These are phyloP conservation scores for Monosporascus sp. DNA, from an alignment of 2,329 filamentous ascomycete species.

Conservation along the genomic window DNA sequence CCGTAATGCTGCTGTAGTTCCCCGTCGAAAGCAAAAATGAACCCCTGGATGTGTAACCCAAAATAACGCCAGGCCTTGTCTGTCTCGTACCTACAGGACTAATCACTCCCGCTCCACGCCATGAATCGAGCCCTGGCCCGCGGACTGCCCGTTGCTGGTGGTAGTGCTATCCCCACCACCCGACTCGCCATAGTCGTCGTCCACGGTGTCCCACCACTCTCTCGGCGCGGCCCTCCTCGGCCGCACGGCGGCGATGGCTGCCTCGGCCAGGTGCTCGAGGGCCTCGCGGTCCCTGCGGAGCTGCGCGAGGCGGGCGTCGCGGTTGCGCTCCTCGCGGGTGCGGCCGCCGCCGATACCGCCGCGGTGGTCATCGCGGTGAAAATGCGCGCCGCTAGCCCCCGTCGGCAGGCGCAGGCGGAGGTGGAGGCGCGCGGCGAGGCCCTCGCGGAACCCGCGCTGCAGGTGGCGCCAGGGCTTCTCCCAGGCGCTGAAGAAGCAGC, in stretches of 20 bases:
- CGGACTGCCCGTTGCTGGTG: not conserved
- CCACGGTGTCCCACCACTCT: conserved; percentile 37
- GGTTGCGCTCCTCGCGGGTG: conserved; percentile 47
- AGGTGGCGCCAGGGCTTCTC: conserved; percentile 68
- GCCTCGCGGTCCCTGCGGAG: conserved; percentile 43
- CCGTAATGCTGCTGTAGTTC: too few species aligned
- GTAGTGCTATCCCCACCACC: not conserved
- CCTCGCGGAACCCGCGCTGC: conserved; percentile 27
- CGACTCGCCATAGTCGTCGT: conserved; percentile 10
- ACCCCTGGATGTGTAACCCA: too few species aligned
- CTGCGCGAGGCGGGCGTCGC: conserved; percentile 45
- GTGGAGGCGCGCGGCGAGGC: conserved; percentile 18
- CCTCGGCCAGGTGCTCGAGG: conserved; percentile 17
- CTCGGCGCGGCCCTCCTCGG: conserved; percentile 14
- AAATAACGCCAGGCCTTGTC: too few species aligned
- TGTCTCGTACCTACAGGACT: too few species aligned
- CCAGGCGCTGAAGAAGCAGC: conserved; percentile 60
- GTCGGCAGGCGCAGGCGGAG: conserved; percentile 6
- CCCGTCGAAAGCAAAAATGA: too few species aligned
- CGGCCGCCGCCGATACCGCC: conserved; percentile 30
- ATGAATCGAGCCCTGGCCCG: too few species aligned
- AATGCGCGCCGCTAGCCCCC: not conserved
- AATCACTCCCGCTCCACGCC: too few species aligned
- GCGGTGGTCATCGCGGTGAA: not conserved
- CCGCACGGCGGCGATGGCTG: conserved; percentile 7